A percentile compares a stretch with the other conserved stretches of the same genome.
These are phyloP conservation scores for Boletus subparvulus DNA, from an alignment of 768 basidiomycete species.

Conservation along the genomic window DNA sequence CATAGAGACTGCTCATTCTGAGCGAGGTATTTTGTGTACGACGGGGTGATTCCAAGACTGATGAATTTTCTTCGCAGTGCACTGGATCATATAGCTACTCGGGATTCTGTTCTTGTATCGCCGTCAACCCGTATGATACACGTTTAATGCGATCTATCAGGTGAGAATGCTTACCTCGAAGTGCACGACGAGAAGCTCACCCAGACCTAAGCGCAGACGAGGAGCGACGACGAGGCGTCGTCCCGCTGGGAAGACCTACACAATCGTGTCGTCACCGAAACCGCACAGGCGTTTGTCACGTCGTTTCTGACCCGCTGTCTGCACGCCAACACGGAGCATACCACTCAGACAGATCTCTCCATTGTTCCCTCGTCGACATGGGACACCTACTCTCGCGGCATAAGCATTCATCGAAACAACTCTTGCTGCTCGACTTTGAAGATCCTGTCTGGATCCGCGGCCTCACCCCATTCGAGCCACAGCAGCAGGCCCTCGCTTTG, in stretches of 20 bases:
- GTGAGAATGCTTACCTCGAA: too few species aligned
- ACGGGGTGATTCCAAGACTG: too few species aligned
- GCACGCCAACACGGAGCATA: conserved; percentile 71
- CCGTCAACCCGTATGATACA: too few species aligned
- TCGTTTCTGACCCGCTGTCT: conserved; percentile 75
- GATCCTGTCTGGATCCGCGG: conserved; percentile 69
- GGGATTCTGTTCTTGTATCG: too few species aligned
- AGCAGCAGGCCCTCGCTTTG: conserved; percentile 42
- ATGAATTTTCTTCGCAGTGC: too few species aligned
- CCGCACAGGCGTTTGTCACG: conserved; percentile 79
- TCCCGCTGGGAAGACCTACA: conserved; percentile 49
- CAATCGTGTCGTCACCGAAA: conserved; percentile 82
- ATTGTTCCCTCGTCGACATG: conserved; percentile 42
- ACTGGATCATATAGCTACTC: too few species aligned
- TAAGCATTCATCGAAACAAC: conserved; percentile 59
- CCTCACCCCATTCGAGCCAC: conserved; percentile 40
- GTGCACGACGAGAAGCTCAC: too few species aligned
- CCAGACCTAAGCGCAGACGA: too few species aligned
- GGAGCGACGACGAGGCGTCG: too few species aligned
- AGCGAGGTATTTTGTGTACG: too few species aligned
- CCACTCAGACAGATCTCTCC: conserved; percentile 28
- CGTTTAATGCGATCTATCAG: too few species aligned
- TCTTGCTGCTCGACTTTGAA: conserved; percentile 77
- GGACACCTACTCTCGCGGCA: conserved; percentile 61
- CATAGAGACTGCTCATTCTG: too few species aligned